phyloP scores from a whole-genome alignment of 1,284 basidiomycete genomes.

The Cerrena zonata region DNA sequence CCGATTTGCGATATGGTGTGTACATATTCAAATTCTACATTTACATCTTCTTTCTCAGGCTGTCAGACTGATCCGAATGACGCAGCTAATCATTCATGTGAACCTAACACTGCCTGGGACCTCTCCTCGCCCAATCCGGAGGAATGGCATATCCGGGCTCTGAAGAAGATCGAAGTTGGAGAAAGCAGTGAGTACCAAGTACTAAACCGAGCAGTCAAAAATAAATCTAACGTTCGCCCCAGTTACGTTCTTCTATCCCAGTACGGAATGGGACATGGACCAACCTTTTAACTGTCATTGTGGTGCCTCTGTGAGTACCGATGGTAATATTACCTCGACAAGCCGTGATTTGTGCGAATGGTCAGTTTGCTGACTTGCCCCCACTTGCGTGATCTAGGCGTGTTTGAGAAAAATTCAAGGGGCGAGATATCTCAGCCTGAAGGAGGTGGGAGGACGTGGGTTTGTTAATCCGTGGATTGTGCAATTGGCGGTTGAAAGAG shows the following conservation, averaged over 20 bases:
- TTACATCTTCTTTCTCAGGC: not conserved
- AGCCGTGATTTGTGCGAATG: not conserved
- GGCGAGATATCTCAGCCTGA: slow-evolving; percentile 31
- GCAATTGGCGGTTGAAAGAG: slow-evolving; percentile 3
- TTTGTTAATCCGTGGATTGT: slow-evolving; percentile 35
- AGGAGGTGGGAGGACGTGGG: slow-evolving; percentile 24
- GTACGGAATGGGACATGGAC: slow-evolving; percentile 69
- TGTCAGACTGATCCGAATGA: no score
- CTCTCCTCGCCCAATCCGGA: slow-evolving; percentile 35
- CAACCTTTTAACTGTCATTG: slow-evolving; percentile 59
- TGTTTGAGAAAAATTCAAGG: slow-evolving; percentile 36
- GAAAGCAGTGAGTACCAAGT: slow-evolving; percentile 37
- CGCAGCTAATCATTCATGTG: slow-evolving; percentile 61
- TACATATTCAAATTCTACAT: slow-evolving; percentile 3
- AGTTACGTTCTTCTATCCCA: slow-evolving; percentile 65
- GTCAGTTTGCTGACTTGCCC: no score
- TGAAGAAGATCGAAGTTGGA: slow-evolving; percentile 37
- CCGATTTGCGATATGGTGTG: slow-evolving; percentile 55
- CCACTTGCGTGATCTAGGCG: no score
- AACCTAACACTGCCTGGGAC: slow-evolving; percentile 53
- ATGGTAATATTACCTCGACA: slow-evolving; percentile 2
- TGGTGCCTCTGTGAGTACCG: slow-evolving; percentile 30
- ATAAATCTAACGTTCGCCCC: no score
- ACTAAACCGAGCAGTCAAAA: no score
- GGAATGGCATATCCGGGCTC: slow-evolving; percentile 36